Conservation (phyloP, 1,139 yeast species). For the Yamadazyma epiphylla region DNA sequence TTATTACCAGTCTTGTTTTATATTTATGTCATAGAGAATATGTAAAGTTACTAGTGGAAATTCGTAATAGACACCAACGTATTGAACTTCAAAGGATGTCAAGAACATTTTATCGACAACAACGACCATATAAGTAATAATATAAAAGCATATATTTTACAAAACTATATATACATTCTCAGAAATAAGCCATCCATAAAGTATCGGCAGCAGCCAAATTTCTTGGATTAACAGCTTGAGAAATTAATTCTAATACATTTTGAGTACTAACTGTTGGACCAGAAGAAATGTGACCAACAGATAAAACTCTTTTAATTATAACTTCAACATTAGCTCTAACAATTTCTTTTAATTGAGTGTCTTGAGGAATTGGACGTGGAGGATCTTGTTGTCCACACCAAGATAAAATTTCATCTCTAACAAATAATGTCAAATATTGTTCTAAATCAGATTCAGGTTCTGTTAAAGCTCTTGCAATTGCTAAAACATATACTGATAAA, state of each 20-base stretch:
- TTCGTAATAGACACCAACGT: too few relatives aligned
- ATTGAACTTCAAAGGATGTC: slow-evolving; percentile 26
- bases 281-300: slow-evolving; percentile 75
- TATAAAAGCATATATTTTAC: slow-evolving; percentile 1
- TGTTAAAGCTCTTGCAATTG: slow-evolving; percentile 81
- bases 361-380: slow-evolving; percentile 61
- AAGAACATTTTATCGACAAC: background rate
- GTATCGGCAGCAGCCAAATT: slow-evolving; percentile 91
- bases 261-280: slow-evolving; percentile 86
- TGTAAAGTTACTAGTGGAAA: too few relatives aligned
- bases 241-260: slow-evolving; percentile 82
- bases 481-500: slow-evolving; percentile 78
- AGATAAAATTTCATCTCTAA: slow-evolving; percentile 89
- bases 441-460: slow-evolving; percentile 90
- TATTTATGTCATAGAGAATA: too few relatives aligned
- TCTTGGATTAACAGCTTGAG: slow-evolving; percentile 95
- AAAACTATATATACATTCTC: slow-evolving; percentile 11
- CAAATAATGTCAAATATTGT: slow-evolving; percentile 85
- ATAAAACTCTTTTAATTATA: slow-evolving; percentile 63
- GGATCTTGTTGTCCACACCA: slow-evolving; percentile 89
- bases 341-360: slow-evolving; percentile 79
- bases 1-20: too few relatives aligned
- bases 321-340: slow-evolving; percentile 86
- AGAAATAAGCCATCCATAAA: slow-evolving; percentile 93
- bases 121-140: background rate